phyloP scores from a whole-genome alignment of 2,329 filamentous ascomycete species.

The Cadophora gregata region DNA sequence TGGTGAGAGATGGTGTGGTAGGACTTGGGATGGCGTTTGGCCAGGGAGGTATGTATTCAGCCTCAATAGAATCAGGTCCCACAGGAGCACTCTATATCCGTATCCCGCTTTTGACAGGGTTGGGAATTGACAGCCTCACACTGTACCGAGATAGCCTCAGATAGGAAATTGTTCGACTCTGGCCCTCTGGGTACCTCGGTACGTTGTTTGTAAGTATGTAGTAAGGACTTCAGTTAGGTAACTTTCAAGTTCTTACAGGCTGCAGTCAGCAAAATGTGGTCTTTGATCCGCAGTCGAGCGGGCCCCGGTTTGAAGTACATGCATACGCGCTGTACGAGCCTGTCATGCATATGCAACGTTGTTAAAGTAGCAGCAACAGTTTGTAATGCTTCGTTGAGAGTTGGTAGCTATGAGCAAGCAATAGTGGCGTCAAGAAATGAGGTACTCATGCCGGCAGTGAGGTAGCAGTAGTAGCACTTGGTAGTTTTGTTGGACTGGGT shows the following conservation, averaged over 20 bases:
- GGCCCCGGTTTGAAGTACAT: neutral
- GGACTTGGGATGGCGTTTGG: neutral
- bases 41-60: neutral
- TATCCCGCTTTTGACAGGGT: neutral
- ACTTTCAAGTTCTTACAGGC: neutral
- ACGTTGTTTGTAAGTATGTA: neutral
- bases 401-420: neutral
- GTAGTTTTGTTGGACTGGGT: neutral
- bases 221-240: neutral
- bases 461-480: neutral
- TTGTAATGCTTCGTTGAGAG: neutral
- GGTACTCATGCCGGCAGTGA: neutral
- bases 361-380: neutral
- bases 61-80: slow-evolving; percentile 5
- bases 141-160: neutral
- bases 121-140: neutral
- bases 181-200: neutral
- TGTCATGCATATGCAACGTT: neutral
- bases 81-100: neutral
- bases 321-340: slow-evolving; percentile 13
- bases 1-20: neutral
- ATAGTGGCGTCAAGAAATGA: neutral
- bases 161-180: neutral
- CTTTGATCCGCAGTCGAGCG: slow-evolving; percentile 4
- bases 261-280: neutral